Evolutionary conservation across 331 rosid genomes (phyloP).

Genomic region (Pyrus hybrid): DNA sequence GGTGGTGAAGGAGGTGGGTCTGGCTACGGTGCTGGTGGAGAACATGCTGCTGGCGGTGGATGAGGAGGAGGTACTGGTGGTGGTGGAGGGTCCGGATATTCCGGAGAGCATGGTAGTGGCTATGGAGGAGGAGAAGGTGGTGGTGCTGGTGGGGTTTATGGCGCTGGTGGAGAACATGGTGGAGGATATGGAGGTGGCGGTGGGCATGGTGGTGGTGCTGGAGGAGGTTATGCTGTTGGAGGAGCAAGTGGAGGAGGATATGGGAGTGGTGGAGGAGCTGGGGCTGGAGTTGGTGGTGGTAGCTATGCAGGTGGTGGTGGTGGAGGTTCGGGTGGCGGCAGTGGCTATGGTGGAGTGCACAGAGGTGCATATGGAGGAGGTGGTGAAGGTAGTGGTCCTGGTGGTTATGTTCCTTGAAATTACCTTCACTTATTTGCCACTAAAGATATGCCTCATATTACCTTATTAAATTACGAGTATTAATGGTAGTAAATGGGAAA

Average conservation of each 20-base stretch:
- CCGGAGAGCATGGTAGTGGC: constrained; percentile 3
- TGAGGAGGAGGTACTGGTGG: constrained; percentile 14
- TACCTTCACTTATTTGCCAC: background rate
- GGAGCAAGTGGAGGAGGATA: constrained; percentile 4
- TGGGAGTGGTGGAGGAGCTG: background rate
- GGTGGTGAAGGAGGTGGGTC: constrained; percentile 18
- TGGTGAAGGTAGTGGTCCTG: background rate
- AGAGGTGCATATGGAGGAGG: background rate
- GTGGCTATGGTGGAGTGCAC: background rate
- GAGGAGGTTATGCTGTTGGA: background rate
- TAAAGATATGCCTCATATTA: background rate
- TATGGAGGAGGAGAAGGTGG: constrained; percentile 11
- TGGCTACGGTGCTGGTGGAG: background rate
- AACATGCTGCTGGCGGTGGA: background rate
- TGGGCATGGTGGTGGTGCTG: constrained; percentile 5
- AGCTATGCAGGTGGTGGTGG: background rate
- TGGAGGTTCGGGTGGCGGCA: background rate
- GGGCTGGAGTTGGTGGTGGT: background rate
- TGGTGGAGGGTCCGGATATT: background rate
- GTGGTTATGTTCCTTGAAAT: constrained; percentile 17
- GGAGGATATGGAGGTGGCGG: constrained; percentile 7
- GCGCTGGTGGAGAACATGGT: background rate
- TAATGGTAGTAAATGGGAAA: background rate
- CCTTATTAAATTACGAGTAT: background rate
- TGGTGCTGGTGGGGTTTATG: background rate